Percentiles rank a stretch among this genome's conserved stretches.
These are phyloP conservation scores for Mucor racemosus DNA, from an alignment of 371 early-diverging fungal genomes.

Conservation along the genomic window DNA sequence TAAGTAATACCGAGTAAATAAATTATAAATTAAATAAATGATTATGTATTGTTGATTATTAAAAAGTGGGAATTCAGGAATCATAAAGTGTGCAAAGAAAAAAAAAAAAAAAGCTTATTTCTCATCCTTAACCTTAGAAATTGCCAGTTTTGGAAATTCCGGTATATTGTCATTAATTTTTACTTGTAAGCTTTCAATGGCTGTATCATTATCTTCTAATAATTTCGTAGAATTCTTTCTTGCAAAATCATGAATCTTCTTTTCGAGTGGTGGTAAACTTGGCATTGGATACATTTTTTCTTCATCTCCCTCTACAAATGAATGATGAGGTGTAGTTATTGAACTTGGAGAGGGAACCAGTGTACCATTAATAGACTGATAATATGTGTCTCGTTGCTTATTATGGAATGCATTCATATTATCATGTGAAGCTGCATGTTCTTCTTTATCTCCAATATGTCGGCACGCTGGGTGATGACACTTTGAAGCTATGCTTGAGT, in stretches of 20 bases:
- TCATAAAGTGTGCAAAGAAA: too few relatives aligned
- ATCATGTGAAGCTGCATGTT: neutral
- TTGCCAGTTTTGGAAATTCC: neutral
- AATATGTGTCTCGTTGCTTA: neutral
- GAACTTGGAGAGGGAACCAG: conserved; percentile 5
- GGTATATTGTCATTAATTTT: neutral
- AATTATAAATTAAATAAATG: too few relatives aligned
- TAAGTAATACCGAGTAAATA: too few relatives aligned
- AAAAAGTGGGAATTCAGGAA: too few relatives aligned
- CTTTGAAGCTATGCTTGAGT: neutral
- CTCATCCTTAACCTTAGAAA: neutral
- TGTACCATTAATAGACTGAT: conserved; percentile 12
- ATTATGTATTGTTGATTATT: too few relatives aligned
- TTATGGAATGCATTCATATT: neutral
- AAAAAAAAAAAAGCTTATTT: neutral
- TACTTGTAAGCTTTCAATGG: neutral
- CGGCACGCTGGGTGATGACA: neutral
- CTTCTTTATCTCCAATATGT: neutral
- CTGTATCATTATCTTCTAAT: neutral
- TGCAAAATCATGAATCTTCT: neutral
- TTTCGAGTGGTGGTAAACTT: neutral
- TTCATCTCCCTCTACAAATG: neutral
- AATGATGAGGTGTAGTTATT: neutral
- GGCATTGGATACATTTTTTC: neutral
- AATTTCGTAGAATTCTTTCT: neutral